Percentiles rank a stretch among this genome's conserved stretches.
Evolutionary conservation across 1,139 yeast species (phyloP).

Genomic region (Saccharomycopsis hybrid): DNA sequence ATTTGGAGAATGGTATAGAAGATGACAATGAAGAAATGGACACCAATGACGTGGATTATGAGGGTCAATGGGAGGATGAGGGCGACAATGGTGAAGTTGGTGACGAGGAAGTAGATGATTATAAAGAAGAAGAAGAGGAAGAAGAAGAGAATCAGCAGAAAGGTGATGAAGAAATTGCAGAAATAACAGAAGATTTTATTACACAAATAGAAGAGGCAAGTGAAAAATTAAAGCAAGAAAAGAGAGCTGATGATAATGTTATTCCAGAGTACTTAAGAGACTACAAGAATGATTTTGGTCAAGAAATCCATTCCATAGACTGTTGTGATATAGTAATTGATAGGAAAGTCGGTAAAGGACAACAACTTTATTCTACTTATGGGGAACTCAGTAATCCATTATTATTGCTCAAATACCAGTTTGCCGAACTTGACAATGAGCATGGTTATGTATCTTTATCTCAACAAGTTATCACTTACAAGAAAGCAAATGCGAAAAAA

Average conservation of each 20-base stretch:
- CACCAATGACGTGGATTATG: constrained; percentile 8
- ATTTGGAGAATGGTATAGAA: constrained; percentile 19
- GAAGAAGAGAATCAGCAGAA: constrained; percentile 5
- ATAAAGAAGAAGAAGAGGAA: constrained; percentile 26
- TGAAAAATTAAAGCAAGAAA: constrained; percentile 12
- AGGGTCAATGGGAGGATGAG: constrained; percentile 21
- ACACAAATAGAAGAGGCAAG: constrained; percentile 25
- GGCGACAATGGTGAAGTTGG: too few species aligned
- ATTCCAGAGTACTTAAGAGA: constrained; percentile 13
- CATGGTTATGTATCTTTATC: constrained; percentile 55
- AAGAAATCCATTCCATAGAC: constrained; percentile 31
- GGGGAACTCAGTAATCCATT: constrained; percentile 66
- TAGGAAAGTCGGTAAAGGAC: constrained; percentile 36
- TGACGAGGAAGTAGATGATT: constrained; percentile 24
- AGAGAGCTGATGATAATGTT: too few species aligned
- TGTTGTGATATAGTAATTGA: constrained; percentile 55
- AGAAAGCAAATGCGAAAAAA: constrained; percentile 33
- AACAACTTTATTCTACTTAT: constrained; percentile 71
- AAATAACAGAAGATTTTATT: constrained; percentile 35
- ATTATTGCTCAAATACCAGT: constrained; percentile 70
- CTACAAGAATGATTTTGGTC: constrained; percentile 24
- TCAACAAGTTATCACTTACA: constrained; percentile 41
- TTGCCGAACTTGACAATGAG: constrained; percentile 49
- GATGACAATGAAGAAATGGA: too few species aligned
- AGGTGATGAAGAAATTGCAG: constrained; percentile 26